Evolutionary conservation across 345 rosid species (phyloP).

Genomic region (Corchorus olitorius): DNA sequence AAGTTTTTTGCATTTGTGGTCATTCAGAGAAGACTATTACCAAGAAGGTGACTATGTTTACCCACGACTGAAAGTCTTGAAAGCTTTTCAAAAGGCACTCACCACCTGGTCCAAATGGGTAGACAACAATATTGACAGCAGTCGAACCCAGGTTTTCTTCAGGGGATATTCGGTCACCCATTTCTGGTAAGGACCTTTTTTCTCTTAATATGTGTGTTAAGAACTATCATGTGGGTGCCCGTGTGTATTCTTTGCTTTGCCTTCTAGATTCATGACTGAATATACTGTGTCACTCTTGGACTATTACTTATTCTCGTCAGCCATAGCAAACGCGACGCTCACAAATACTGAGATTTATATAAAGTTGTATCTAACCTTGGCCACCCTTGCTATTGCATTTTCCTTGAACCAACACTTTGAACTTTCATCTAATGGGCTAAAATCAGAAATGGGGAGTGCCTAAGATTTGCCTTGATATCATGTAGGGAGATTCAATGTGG

Average conservation of each 20-base stretch:
- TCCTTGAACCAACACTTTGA: too few relatives aligned
- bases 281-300: not conserved
- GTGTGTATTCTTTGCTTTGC: not conserved
- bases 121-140: constrained; percentile 57
- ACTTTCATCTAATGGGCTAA: not conserved
- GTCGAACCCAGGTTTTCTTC: constrained; percentile 61
- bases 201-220: not conserved
- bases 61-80: constrained; percentile 73
- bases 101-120: constrained; percentile 89
- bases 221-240: not conserved
- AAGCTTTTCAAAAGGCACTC: constrained; percentile 81
- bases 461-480: not conserved
- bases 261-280: not conserved
- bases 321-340: too few relatives aligned
- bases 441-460: not conserved
- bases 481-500: not conserved
- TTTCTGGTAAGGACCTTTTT: constrained; percentile 52
- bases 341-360: too few relatives aligned
- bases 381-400: not conserved
- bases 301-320: too few relatives aligned
- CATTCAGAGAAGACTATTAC: constrained; percentile 69
- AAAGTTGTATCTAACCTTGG: too few relatives aligned
- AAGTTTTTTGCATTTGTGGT: constrained; percentile 5
- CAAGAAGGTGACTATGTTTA: constrained; percentile 82
- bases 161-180: constrained; percentile 87